A percentile compares a stretch with the other conserved stretches of the same genome.
phyloP scores from a whole-genome alignment of 129 eudicot genomes.

The Smallanthus sonchifolius region DNA sequence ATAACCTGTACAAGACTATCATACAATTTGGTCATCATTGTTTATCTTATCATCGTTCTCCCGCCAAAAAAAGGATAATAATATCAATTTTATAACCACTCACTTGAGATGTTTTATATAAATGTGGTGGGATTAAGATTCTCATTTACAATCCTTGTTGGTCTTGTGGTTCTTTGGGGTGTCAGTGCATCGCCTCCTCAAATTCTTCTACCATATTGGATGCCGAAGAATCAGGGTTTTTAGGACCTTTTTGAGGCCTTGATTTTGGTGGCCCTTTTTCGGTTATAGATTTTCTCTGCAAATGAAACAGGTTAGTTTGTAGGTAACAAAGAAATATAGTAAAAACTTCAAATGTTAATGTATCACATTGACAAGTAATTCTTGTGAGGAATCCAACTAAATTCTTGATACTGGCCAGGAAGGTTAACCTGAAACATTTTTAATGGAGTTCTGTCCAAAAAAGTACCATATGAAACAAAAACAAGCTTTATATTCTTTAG shows the following conservation, averaged over 20 bases:
- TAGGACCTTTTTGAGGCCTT: slow-evolving; percentile 47
- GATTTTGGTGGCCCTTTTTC: slow-evolving; percentile 53
- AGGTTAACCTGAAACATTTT: too few relatives aligned
- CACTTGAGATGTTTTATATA: neutral
- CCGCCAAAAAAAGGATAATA: neutral
- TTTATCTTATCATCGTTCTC: neutral
- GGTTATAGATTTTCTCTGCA: slow-evolving; percentile 53
- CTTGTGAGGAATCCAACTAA: neutral
- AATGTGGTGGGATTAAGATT: slow-evolving; percentile 47
- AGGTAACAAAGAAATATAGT: neutral
- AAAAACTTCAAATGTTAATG: neutral
- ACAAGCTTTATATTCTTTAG: too few relatives aligned
- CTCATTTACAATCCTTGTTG: slow-evolving; percentile 89
- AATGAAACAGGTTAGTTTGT: neutral
- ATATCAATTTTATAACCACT: neutral
- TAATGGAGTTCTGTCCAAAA: too few relatives aligned
- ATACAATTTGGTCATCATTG: neutral
- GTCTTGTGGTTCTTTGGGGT: slow-evolving; percentile 69
- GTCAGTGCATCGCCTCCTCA: slow-evolving; percentile 35
- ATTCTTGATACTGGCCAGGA: too few relatives aligned
- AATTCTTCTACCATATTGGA: slow-evolving; percentile 35
- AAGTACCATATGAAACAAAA: too few relatives aligned
- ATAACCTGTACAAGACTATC: slow-evolving; percentile 39
- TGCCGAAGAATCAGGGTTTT: slow-evolving; percentile 34
- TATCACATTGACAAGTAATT: neutral